A percentile compares a stretch with the other conserved stretches of the same genome.
Conservation (phyloP, 169 alveolate genomes). For the Plasmodium falciparum region DNA sequence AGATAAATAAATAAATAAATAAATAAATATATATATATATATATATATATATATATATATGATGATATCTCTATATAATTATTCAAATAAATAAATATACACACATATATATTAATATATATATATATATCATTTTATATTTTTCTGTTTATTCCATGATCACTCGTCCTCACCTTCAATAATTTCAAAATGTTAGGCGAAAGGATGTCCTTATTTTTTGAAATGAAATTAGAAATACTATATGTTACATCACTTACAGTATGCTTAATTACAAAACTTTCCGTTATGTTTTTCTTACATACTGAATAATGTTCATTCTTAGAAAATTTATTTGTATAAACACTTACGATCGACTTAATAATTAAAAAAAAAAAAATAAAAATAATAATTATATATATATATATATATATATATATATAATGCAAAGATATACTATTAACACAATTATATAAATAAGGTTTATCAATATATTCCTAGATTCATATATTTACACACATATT, state of each 20-base stretch:
- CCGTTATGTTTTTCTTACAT: constrained; percentile 22
- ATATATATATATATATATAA: too few species aligned
- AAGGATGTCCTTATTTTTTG: constrained; percentile 64
- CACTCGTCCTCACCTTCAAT: constrained; percentile 28
- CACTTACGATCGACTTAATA: constrained; percentile 33
- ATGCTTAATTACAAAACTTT: constrained; percentile 56
- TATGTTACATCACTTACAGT: constrained; percentile 70
- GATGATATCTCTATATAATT: background rate
- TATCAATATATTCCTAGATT: too few species aligned
- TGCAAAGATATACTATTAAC: too few species aligned
- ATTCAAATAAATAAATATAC: background rate
- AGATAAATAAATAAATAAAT: background rate
- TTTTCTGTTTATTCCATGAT: background rate
- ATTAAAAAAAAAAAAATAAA: background rate
- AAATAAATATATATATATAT: background rate
- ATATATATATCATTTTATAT: background rate
- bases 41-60: background rate
- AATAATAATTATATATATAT: too few species aligned
- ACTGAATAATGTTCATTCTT: constrained; percentile 26
- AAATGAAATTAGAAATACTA: constrained; percentile 46
- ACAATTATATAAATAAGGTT: too few species aligned
- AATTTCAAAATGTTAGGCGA: constrained; percentile 37
- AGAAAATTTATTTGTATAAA: constrained; percentile 44
- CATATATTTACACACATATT: background rate
- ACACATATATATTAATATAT: background rate